A percentile compares a stretch with the other conserved stretches of the same genome.
phyloP scores from a whole-genome alignment of 1,284 basidiomycete species.

The Malassezia nana region DNA sequence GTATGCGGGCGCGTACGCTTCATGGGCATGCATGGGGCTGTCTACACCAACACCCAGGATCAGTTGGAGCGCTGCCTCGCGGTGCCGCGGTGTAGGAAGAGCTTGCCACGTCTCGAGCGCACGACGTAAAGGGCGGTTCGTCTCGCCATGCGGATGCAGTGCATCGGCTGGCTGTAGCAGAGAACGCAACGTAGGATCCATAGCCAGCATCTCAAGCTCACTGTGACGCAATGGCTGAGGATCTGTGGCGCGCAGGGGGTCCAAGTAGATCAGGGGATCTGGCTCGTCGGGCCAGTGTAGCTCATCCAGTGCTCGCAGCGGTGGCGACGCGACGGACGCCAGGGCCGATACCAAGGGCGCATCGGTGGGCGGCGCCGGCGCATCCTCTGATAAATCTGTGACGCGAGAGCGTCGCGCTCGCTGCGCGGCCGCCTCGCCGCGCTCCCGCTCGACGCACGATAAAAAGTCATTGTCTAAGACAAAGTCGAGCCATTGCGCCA shows the following conservation, averaged over 20 bases:
- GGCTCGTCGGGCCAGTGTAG: constrained; percentile 42
- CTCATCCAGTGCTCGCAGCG: constrained; percentile 26
- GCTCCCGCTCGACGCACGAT: constrained; percentile 65
- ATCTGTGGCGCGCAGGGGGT: constrained; percentile 41
- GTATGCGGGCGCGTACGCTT: constrained; percentile 15
- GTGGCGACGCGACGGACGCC: constrained; percentile 20
- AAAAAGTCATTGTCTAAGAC: constrained; percentile 85
- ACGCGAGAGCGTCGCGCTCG: constrained; percentile 29
- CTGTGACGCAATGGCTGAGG: constrained; percentile 36
- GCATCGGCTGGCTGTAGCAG: constrained; percentile 25
- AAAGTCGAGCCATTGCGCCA: constrained; percentile 86
- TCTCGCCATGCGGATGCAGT: constrained; percentile 26
- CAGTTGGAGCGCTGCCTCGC: constrained; percentile 41
- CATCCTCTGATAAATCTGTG: background rate
- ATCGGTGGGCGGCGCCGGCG: background rate
- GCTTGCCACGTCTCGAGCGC: constrained; percentile 36
- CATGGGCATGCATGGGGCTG: constrained; percentile 18
- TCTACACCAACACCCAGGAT: constrained; percentile 38
- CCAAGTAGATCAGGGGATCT: constrained; percentile 42
- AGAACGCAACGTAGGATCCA: constrained; percentile 29
- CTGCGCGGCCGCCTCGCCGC: constrained; percentile 65
- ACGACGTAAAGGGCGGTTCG: constrained; percentile 23
- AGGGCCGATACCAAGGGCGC: background rate
- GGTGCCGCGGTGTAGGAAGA: constrained; percentile 35
- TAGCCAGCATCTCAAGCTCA: constrained; percentile 34